Conservation (phyloP, 2,329 filamentous ascomycete species). For the Parastagonospora nodorum region DNA sequence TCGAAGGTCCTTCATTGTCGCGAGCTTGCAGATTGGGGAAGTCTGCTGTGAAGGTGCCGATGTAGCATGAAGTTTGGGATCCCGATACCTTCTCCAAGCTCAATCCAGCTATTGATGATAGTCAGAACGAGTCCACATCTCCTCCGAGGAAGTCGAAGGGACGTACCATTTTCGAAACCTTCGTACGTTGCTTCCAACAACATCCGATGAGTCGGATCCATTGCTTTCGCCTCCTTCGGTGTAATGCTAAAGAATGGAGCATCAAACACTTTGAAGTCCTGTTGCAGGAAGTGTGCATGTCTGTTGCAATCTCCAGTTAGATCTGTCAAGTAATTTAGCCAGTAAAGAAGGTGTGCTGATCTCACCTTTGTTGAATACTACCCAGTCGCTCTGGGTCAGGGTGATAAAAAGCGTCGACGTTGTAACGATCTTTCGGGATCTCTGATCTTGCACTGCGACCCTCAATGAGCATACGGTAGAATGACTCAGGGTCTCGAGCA, state of each 20-base stretch:
- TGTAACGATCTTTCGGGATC: constrained; percentile 15
- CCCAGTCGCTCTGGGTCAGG: constrained; percentile 18
- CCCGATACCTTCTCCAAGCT: constrained; percentile 16
- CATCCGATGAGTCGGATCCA: constrained; percentile 33
- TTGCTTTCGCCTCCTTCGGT: constrained; percentile 22
- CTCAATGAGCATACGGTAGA: constrained; percentile 9
- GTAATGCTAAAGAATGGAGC: constrained; percentile 28
- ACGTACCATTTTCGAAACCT: constrained; percentile 18
- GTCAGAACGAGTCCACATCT: no score
- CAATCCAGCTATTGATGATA: constrained; percentile 4
- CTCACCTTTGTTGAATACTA: not conserved
- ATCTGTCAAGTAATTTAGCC: no score
- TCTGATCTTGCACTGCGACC: constrained; percentile 13
- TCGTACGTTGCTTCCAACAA: constrained; percentile 32
- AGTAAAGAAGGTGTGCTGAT: no score
- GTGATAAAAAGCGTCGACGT: constrained; percentile 21
- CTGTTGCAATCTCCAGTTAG: constrained; percentile 1
- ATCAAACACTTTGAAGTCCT: constrained; percentile 27
- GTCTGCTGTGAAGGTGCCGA: constrained; percentile 23
- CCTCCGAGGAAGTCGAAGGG: no score
- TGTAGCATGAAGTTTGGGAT: constrained; percentile 23
- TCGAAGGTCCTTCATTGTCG: not conserved
- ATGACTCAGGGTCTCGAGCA: no score
- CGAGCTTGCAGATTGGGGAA: constrained; percentile 21
- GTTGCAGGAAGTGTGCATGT: constrained; percentile 24